A percentile compares a stretch with the other conserved stretches of the same genome.
These are phyloP conservation scores for Zymoseptoria tritici DNA, from an alignment of 2,329 filamentous ascomycete genomes.

Conservation along the genomic window DNA sequence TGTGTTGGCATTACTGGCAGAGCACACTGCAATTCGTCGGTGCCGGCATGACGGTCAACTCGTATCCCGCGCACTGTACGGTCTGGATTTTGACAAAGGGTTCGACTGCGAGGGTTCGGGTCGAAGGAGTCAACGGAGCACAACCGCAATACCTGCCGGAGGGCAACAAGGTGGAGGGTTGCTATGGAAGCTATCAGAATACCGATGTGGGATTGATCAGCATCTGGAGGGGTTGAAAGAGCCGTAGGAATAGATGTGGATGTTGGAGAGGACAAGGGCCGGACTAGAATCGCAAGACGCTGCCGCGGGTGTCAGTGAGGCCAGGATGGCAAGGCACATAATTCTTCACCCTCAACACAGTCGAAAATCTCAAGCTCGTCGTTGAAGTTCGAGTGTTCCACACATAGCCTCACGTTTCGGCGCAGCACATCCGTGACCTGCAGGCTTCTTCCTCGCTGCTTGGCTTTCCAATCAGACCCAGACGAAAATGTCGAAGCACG, in stretches of 20 bases:
- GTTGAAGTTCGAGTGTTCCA: not conserved
- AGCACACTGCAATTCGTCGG: constrained; percentile 2
- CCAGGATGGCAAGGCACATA: not conserved
- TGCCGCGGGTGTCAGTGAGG: not conserved
- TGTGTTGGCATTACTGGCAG: constrained; percentile 3
- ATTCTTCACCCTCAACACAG: not conserved
- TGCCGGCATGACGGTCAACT: not conserved
- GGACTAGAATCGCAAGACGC: not conserved
- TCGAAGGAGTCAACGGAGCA: not conserved
- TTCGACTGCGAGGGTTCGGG: not conserved
- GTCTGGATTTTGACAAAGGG: constrained; percentile 1
- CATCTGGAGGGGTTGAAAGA: not conserved
- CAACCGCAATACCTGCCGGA: not conserved
- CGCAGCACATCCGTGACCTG: not conserved
- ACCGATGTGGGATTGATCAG: not conserved
- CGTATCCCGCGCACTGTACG: constrained; percentile 5
- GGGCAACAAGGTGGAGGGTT: not conserved
- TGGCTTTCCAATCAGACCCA: not conserved
- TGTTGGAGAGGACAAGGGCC: too few species aligned
- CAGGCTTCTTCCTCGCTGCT: not conserved
- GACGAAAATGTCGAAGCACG: too few species aligned
- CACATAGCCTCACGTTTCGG: not conserved
- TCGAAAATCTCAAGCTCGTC: not conserved
- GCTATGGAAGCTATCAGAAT: not conserved
- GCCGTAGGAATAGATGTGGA: too few species aligned